Evolutionary conservation across 768 basidiomycete genomes (phyloP), one percentile per base, ranked within the genome.

Genomic region (Termitomyces sp.): DNA sequence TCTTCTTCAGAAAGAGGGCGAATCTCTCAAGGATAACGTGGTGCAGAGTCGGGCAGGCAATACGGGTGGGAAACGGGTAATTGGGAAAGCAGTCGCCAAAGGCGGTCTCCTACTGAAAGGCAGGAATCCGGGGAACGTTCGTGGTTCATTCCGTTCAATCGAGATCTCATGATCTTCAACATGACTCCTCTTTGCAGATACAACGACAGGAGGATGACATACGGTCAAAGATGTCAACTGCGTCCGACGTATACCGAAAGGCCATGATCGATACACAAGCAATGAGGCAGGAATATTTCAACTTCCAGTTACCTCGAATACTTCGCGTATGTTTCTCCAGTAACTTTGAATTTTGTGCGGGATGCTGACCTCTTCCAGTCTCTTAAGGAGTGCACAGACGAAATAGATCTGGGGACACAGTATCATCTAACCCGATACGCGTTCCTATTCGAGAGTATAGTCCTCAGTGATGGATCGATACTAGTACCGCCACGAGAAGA

Each of bases 321-420:
- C 73, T 99, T 38, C 82, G 97, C 51, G 95, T 95, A 68, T 67
- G 90, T 80, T 32, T 54, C n/a, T 25, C 27, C n/a, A 32, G 11
- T 31, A 37, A 37, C n/a, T 44, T 53, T 58, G 19, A 31, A 37
- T 32, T 34, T 29, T 23, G 25, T 34, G 10, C 27, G 17, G 17
- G 38, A 25, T 53, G 27, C 59, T 48, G 21, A 42, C 19, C 34
- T 31, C 29, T 38, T 32, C 32, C 46, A 94, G 92, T 82, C 90
- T 21, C 76, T 99, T 57, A 98, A 98, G 70, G 95, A 98, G 69
- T 92, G 92, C 65, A 84, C 91, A 25, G 96, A 98, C 65, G 97
- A 99, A 72, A 86, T 98, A 53, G 97, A 99, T 70, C 78, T 97
- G 43, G 97, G 95, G n/a, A 95, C 92, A 4, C 96, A 98, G 72